These are phyloP conservation scores for Solanum tarijense DNA, from an alignment of 257 asterid species.

Conservation along the genomic window DNA sequence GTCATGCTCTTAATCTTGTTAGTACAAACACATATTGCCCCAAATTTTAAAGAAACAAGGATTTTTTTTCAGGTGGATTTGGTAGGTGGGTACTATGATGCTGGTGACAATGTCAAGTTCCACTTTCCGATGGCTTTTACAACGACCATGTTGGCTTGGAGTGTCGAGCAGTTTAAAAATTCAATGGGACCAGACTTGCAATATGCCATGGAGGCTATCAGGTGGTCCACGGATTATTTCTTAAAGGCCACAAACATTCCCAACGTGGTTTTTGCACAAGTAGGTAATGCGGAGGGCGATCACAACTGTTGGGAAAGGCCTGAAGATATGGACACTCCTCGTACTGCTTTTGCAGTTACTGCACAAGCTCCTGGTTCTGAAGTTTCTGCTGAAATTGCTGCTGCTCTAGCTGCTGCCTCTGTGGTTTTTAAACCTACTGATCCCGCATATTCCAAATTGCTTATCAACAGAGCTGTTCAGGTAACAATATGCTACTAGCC, in stretches of 20 bases:
- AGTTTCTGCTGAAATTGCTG: slow-evolving; percentile 84
- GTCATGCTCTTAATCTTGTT: background rate
- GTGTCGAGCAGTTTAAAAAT: slow-evolving; percentile 47
- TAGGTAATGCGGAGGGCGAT: slow-evolving; percentile 66
- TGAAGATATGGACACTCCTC: slow-evolving; percentile 73
- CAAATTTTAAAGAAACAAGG: background rate
- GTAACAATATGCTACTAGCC: slow-evolving; percentile 6
- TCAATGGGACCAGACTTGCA: slow-evolving; percentile 45
- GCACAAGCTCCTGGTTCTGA: slow-evolving; percentile 68
- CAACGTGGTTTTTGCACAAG: slow-evolving; percentile 58
- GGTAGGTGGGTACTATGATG: slow-evolving; percentile 83
- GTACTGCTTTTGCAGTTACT: slow-evolving; percentile 52
- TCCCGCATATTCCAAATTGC: slow-evolving; percentile 32
- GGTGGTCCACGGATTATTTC: slow-evolving; percentile 81
- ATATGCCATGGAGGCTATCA: slow-evolving; percentile 41
- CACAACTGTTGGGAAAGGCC: slow-evolving; percentile 89
- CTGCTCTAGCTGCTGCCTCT: slow-evolving; percentile 82
- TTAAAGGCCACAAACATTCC: slow-evolving; percentile 61
- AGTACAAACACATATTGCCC: background rate
- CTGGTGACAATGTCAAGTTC: slow-evolving; percentile 90
- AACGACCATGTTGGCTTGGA: slow-evolving; percentile 82
- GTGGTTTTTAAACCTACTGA: slow-evolving; percentile 53
- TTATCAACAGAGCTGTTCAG: slow-evolving; percentile 37
- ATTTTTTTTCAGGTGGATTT: slow-evolving; percentile 51
- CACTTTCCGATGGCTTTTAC: slow-evolving; percentile 77